Evolutionary conservation across 2,329 filamentous ascomycete genomes (phyloP).

Genomic region (Nigrospora sphaerica): DNA sequence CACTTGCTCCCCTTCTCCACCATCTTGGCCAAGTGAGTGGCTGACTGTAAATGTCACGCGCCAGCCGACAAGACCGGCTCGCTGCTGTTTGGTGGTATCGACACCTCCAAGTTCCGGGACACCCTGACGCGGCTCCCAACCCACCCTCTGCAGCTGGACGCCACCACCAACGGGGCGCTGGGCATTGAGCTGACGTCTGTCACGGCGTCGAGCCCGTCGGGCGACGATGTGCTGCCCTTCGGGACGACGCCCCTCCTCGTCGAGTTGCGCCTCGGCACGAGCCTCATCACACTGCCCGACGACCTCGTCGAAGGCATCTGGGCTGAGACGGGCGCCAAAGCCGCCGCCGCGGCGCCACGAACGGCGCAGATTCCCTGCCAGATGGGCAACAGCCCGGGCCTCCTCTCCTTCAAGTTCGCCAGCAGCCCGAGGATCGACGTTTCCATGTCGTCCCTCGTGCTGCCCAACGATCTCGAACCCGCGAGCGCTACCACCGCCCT

Average conservation of each 20-base stretch:
- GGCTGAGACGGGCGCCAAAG: background rate
- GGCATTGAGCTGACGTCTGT: background rate
- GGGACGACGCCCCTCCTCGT: background rate
- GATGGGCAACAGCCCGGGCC: background rate
- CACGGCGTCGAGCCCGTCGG: background rate
- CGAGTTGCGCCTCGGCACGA: background rate
- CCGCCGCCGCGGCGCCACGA: background rate
- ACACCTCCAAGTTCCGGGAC: background rate
- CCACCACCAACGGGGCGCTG: background rate
- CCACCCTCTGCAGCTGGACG: background rate
- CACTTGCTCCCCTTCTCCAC: background rate
- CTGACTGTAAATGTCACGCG: too few species aligned
- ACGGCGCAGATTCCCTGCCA: background rate
- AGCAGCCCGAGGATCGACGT: background rate
- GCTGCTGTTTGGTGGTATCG: background rate
- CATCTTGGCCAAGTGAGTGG: too few species aligned
- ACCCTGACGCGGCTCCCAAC: background rate
- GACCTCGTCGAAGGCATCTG: background rate
- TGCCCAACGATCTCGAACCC: background rate
- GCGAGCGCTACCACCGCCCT: background rate
- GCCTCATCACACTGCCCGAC: background rate
- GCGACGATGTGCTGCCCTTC: background rate
- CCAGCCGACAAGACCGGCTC: background rate
- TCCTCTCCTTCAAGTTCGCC: background rate
- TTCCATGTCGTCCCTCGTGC: background rate